These are phyloP conservation scores for Rhynchosporium graminicola DNA, from an alignment of 2,329 filamentous ascomycete genomes.

Conservation along the genomic window DNA sequence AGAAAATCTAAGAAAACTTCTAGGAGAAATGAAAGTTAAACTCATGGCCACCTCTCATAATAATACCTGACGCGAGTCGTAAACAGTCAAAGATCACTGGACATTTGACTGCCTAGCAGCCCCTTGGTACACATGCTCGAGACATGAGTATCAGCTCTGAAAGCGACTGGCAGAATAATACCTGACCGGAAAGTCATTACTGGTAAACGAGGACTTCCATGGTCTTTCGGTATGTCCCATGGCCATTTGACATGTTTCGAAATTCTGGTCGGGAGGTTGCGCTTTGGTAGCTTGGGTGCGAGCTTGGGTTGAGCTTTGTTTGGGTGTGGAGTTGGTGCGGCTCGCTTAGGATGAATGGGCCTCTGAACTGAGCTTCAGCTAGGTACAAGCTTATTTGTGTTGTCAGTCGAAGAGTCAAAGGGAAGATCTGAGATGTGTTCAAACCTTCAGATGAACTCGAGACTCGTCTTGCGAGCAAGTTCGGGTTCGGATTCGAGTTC, in stretches of 20 bases:
- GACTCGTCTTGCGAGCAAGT: too few species aligned
- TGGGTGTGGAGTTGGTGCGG: slow-evolving; percentile 5
- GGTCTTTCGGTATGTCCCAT: background rate
- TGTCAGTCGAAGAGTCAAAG: too few species aligned
- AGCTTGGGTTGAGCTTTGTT: slow-evolving; percentile 9
- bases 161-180: slow-evolving; percentile 1
- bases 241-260: background rate
- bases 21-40: background rate
- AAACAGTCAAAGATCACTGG: background rate
- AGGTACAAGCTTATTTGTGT: too few species aligned
- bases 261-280: background rate
- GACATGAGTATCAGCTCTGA: background rate
- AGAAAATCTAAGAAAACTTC: background rate
- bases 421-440: too few species aligned
- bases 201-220: background rate
- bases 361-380: too few species aligned
- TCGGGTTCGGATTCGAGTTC: too few species aligned
- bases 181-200: background rate
- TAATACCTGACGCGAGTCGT: background rate
- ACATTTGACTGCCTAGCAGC: background rate
- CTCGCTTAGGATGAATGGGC: background rate
- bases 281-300: background rate
- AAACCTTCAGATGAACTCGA: too few species aligned
- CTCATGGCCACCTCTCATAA: background rate
- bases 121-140: background rate